Percentiles rank a stretch among this genome's conserved stretches.
Evolutionary conservation across 2,329 filamentous ascomycete species (phyloP).

Genomic region (Paecilomyces formosus): DNA sequence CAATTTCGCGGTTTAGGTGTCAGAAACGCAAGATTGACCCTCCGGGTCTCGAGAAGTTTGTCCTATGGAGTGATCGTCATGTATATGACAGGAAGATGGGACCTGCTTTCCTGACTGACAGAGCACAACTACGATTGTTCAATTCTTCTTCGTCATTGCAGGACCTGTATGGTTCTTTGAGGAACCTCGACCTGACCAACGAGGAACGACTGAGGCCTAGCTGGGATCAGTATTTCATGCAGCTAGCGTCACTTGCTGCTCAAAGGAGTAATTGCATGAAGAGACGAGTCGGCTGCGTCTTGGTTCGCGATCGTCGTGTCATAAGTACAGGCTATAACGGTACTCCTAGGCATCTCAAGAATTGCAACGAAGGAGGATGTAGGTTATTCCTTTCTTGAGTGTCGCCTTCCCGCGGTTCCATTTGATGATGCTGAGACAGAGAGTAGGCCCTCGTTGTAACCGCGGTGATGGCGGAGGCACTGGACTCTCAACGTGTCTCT

Average conservation of each 20-base stretch:
- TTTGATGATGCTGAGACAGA: slow-evolving; percentile 5
- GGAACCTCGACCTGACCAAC: slow-evolving; percentile 67
- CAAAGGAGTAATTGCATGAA: slow-evolving; percentile 98
- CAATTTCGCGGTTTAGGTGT: slow-evolving; percentile 34
- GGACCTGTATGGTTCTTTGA: slow-evolving; percentile 65
- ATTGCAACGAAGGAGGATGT: slow-evolving; percentile 92
- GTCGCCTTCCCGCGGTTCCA: neutral
- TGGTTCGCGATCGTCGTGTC: slow-evolving; percentile 78
- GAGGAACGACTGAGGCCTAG: slow-evolving; percentile 73
- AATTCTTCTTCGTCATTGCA: slow-evolving; percentile 70
- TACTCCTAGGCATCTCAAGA: slow-evolving; percentile 79
- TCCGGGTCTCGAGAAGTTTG: slow-evolving; percentile 52
- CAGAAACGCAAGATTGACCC: slow-evolving; percentile 39
- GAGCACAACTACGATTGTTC: slow-evolving; percentile 75
- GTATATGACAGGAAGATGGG: slow-evolving; percentile 61
- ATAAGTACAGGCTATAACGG: slow-evolving; percentile 97
- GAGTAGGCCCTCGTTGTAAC: slow-evolving; percentile 65
- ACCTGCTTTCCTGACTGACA: slow-evolving; percentile 68
- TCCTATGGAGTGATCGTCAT: slow-evolving; percentile 61
- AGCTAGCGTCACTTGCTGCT: slow-evolving; percentile 82
- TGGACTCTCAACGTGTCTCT: slow-evolving; percentile 78
- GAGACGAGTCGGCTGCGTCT: slow-evolving; percentile 84
- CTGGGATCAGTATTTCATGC: slow-evolving; percentile 99
- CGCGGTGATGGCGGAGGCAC: slow-evolving; percentile 61
- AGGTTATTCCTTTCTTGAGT: slow-evolving; percentile 6